Base-by-base conservation (phyloP, 139 green algal genomes). In the Closterium sp. region DNA sequence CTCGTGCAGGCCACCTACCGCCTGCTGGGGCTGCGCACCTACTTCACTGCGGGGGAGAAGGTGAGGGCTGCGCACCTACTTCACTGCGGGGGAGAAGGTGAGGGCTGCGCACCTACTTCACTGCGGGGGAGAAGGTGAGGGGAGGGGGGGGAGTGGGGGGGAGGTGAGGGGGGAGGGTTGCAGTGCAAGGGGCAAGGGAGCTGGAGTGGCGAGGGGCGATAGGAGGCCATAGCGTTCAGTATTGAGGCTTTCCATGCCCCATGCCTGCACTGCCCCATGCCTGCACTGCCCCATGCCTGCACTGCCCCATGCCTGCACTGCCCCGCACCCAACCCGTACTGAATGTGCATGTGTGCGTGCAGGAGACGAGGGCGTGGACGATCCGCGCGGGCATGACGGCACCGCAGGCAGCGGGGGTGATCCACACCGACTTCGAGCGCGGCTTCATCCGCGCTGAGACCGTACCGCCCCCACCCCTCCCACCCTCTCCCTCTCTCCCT, bases 401-500 rank as follows among this genome's bases (percentile, higher is more conserved):
- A 79, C 98, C 98, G 13, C 96, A 98, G 95, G 98, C 97, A 27
- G 98, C 98, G 31, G 98, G 98, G 9, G 96, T 97, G 85, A 99
- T 99, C 93, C 98, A 99, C 94, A 97, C 96, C 2, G 98, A 99
- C 96, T 99, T 99, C 95, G 98, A 99, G 95, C 92, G 97, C 17
- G 98, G 98, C 24, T 99, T 99, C 97, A 99, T 99, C 94, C 99
- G 98, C 70, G 98, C 98, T 0, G 98, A 99, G 93, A 97, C 98
- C 6, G 97, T 98, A 45, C 10, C 22, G 29, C 17, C 79, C 87
- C 87, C 29, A 9, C n/a, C n/a, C 88, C 88, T 90, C 27, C 6
- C 86, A n/a, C n/a, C 7, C 13, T 4, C 31, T 27, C 86, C 11
- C 22, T 92, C 28, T 88, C 30, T 92, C 13, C 22, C 29, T 88